phyloP scores from a whole-genome alignment of 2,329 filamentous ascomycete genomes.

The Dothideomycetidae sp. region DNA sequence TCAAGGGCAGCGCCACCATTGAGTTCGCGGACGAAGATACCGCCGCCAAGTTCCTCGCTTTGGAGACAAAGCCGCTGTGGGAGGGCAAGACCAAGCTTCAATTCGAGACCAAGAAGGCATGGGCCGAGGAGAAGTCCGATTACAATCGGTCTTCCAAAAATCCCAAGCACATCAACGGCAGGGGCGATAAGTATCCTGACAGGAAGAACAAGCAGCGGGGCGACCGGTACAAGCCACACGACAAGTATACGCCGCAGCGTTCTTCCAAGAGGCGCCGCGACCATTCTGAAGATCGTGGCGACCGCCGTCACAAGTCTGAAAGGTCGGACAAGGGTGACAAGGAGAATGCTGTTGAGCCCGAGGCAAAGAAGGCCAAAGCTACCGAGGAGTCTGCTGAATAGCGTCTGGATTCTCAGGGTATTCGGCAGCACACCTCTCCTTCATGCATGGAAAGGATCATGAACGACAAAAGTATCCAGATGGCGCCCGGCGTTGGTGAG shows the following conservation, averaged over 20 bases:
- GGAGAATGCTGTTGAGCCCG: conserved; percentile 23
- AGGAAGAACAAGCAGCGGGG: too few species aligned
- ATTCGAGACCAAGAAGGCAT: conserved; percentile 79
- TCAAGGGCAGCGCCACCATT: conserved; percentile 95
- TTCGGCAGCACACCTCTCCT: too few species aligned
- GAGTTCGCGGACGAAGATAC: conserved; percentile 73
- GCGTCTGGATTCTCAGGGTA: too few species aligned
- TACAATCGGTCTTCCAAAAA: conserved; percentile 21
- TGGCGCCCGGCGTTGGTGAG: too few species aligned
- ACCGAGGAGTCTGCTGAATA: conserved; percentile 11
- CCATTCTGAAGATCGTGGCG: too few species aligned
- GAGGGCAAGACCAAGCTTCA: conserved; percentile 50
- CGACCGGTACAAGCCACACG: too few species aligned
- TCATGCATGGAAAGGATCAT: too few species aligned
- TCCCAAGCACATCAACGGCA: neutral
- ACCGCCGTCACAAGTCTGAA: conserved; percentile 8
- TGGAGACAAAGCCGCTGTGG: conserved; percentile 73
- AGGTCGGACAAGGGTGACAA: conserved; percentile 4
- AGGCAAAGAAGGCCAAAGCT: conserved; percentile 35
- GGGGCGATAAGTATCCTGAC: conserved; percentile 1
- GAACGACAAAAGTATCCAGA: too few species aligned
- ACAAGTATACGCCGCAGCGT: too few species aligned
- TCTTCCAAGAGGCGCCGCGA: too few species aligned
- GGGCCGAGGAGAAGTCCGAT: conserved; percentile 44
- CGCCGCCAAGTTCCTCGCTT: conserved; percentile 62